Conservation (phyloP, 2,329 filamentous ascomycete species). For the Escovopsis sp. region DNA sequence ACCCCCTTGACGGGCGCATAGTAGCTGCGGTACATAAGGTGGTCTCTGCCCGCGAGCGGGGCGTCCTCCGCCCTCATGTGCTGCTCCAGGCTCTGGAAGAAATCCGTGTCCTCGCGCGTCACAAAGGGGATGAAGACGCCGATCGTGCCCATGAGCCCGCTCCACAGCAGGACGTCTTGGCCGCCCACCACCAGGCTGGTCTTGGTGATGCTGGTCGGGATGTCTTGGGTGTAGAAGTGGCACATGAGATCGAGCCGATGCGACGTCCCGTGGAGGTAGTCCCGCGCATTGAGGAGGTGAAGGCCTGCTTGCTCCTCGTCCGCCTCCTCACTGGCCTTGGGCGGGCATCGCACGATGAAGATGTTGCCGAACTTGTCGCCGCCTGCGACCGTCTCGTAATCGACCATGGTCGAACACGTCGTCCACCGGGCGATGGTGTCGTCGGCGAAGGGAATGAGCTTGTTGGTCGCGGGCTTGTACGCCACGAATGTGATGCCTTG, state of each 20-base stretch:
- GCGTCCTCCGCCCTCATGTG: constrained; percentile 76
- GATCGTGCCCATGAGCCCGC: constrained; percentile 84
- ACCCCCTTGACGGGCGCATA: constrained; percentile 93
- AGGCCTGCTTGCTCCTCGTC: constrained; percentile 85
- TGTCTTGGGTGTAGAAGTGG: constrained; percentile 83
- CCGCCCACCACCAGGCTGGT: constrained; percentile 82
- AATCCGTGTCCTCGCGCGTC: constrained; percentile 85
- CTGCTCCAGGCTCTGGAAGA: constrained; percentile 88
- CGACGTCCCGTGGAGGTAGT: constrained; percentile 78
- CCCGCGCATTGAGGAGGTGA: constrained; percentile 78
- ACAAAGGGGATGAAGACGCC: constrained; percentile 87
- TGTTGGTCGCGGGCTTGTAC: constrained; percentile 85
- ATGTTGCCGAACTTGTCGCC: constrained; percentile 97
- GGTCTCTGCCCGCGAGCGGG: constrained; percentile 80
- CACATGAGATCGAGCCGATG: constrained; percentile 73
- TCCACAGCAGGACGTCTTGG: constrained; percentile 83
- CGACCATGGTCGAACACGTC: constrained; percentile 80
- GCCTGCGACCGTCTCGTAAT: constrained; percentile 90
- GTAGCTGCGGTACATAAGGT: constrained; percentile 89
- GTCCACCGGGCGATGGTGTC: constrained; percentile 85
- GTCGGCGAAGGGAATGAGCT: constrained; percentile 83
- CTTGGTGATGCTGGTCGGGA: constrained; percentile 81
- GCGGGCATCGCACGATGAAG: constrained; percentile 77
- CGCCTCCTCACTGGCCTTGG: constrained; percentile 73
- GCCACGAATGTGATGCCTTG: constrained; percentile 86